These are phyloP conservation scores for Starmerella floris DNA, from an alignment of 805 yeast genomes.

Conservation along the genomic window DNA sequence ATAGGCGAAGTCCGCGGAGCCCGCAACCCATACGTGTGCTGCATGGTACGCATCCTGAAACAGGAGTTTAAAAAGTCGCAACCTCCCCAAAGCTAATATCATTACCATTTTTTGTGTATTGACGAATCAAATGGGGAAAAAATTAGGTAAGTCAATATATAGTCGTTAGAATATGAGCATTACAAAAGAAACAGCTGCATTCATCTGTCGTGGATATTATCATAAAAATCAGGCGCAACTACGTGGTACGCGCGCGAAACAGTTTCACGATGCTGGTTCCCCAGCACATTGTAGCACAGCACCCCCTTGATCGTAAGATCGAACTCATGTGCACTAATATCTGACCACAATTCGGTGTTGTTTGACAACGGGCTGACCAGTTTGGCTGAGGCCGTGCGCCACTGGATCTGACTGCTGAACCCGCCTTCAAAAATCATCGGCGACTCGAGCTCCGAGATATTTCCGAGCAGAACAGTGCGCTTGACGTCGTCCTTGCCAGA, in stretches of 20 bases:
- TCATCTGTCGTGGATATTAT: constrained; percentile 3
- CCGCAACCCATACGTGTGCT: no score
- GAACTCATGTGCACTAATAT: constrained; percentile 64
- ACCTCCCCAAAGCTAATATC: no score
- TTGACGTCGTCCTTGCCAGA: neutral
- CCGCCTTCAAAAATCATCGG: constrained; percentile 69
- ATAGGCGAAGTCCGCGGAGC: no score
- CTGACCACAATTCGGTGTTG: constrained; percentile 42
- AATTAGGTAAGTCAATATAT: no score
- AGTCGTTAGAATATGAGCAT: no score
- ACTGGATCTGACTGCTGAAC: constrained; percentile 48
- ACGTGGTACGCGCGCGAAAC: constrained; percentile 17
- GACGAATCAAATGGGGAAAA: no score
- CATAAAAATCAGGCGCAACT: constrained; percentile 6
- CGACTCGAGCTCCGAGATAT: constrained; percentile 50
- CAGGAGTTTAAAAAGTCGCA: no score
- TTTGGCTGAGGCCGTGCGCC: constrained; percentile 57
- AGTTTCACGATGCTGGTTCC: constrained; percentile 22
- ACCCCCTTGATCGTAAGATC: constrained; percentile 76
- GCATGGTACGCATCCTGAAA: no score
- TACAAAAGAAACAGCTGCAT: no score
- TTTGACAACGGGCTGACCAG: constrained; percentile 56
- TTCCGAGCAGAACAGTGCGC: constrained; percentile 67
- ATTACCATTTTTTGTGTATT: no score
- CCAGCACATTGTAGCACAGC: constrained; percentile 56